These are phyloP conservation scores for Coemansia reversa DNA, from an alignment of 192 early-diverging fungal species.

Conservation along the genomic window DNA sequence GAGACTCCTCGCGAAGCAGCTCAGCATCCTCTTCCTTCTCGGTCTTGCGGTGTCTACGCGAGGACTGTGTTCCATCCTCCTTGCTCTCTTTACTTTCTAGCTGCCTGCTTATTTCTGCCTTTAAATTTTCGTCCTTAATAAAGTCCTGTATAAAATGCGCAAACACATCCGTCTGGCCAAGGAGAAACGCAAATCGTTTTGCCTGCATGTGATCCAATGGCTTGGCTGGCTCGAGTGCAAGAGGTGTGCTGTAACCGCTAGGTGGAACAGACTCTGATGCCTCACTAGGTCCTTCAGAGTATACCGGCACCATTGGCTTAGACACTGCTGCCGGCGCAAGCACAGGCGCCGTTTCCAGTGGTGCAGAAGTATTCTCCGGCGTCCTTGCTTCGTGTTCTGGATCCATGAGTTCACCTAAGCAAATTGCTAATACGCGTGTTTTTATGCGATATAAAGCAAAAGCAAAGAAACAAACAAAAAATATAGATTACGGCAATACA, in stretches of 20 bases:
- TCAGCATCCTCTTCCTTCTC: constrained; percentile 98
- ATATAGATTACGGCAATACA: background rate
- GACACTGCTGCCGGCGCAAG: no score
- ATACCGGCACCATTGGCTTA: background rate
- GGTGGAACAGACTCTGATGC: constrained; percentile 46
- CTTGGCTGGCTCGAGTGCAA: constrained; percentile 25
- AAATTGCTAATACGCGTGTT: background rate
- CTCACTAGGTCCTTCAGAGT: constrained; percentile 13
- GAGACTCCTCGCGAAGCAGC: constrained; percentile 77
- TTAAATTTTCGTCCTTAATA: constrained; percentile 58
- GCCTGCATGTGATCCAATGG: constrained; percentile 50
- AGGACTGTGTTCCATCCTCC: constrained; percentile 22
- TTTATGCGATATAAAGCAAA: no score
- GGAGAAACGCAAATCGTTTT: constrained; percentile 55
- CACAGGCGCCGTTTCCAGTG: no score
- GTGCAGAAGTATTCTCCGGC: no score
- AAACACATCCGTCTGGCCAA: constrained; percentile 71
- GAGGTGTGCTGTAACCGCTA: constrained; percentile 50
- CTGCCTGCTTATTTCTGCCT: constrained; percentile 49
- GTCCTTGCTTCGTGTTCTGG: no score
- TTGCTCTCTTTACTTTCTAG: constrained; percentile 45
- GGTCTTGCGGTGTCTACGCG: constrained; percentile 86
- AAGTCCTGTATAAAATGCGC: constrained; percentile 65
- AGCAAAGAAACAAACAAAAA: no score
- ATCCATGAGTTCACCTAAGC: background rate